phyloP scores from a whole-genome alignment of 164 flowering plant genomes.

The Annona squamosa region DNA sequence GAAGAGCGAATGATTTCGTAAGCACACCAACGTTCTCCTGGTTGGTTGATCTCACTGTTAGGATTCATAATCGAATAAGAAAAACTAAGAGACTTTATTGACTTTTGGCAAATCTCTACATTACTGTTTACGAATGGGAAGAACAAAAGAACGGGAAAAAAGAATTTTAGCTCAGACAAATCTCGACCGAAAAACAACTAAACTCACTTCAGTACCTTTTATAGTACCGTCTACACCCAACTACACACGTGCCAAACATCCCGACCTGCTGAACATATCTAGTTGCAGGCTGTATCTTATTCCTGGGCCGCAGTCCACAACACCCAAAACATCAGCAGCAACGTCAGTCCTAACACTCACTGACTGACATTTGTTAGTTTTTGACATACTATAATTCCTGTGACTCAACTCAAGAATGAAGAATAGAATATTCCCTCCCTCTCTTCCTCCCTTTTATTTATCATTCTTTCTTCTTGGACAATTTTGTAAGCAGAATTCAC shows the following conservation, averaged over 20 bases:
- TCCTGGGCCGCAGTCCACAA: not conserved
- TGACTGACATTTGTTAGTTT: too few relatives aligned
- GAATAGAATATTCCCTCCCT: not conserved
- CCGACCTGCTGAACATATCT: not conserved
- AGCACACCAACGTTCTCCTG: slow-evolving; percentile 13
- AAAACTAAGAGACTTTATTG: not conserved
- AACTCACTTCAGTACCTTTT: too few relatives aligned
- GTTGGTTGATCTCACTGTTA: not conserved
- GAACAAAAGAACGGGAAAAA: not conserved
- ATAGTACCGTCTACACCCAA: too few relatives aligned
- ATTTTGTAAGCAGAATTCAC: slow-evolving; percentile 46
- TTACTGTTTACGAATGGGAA: not conserved
- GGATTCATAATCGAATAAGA: not conserved
- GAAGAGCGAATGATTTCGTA: slow-evolving; percentile 71
- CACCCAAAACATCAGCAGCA: not conserved
- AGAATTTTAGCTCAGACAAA: too few relatives aligned
- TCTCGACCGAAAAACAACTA: not conserved
- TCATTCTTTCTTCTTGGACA: not conserved
- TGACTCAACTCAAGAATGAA: too few relatives aligned
- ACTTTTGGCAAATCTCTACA: not conserved
- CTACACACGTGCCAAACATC: not conserved
- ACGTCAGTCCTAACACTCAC: too few relatives aligned
- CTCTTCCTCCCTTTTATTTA: not conserved
- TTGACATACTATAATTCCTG: too few relatives aligned
- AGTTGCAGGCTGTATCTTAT: not conserved